Evolutionary conservation across 805 yeast species (phyloP).

Genomic region (Middelhovenomyces tepae): DNA sequence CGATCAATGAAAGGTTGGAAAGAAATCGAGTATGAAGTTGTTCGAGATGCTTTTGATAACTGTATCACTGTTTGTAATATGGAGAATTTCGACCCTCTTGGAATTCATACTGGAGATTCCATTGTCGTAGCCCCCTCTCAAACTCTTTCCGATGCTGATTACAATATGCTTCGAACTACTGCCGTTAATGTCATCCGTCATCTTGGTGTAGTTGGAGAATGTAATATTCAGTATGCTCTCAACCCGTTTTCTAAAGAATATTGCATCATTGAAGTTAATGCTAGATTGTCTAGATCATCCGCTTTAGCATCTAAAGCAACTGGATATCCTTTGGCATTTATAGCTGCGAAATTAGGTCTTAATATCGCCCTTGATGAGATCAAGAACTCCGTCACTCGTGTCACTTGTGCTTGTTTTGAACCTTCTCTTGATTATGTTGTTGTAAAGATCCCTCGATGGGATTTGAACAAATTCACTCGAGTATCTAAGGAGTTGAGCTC

Average conservation of each 20-base stretch:
- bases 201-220: constrained; percentile 98
- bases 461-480: constrained; percentile 87
- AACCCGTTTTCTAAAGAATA: constrained; percentile 91
- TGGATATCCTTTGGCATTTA: constrained; percentile 95
- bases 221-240: constrained; percentile 95
- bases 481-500: constrained; percentile 83
- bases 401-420: constrained; percentile 94
- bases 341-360: constrained; percentile 94
- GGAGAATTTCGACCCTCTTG: constrained; percentile 98
- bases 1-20: constrained; percentile 99
- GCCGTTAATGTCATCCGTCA: constrained; percentile 97
- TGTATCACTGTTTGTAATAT: constrained; percentile 98
- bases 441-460: constrained; percentile 98
- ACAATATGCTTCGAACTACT: constrained; percentile 95
- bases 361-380: constrained; percentile 88
- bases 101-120: constrained; percentile 98
- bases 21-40: constrained; percentile 97
- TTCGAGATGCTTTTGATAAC: constrained; percentile 93
- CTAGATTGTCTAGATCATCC: constrained; percentile 96
- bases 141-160: constrained; percentile 92
- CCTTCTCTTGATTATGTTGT: constrained; percentile 96
- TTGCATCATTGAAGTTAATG: constrained; percentile 96
- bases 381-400: constrained; percentile 85
- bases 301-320: constrained; percentile 98
- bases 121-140: constrained; percentile 98